phyloP scores from a whole-genome alignment of 1,284 basidiomycete genomes.

The Mrakiaceae sp. region DNA sequence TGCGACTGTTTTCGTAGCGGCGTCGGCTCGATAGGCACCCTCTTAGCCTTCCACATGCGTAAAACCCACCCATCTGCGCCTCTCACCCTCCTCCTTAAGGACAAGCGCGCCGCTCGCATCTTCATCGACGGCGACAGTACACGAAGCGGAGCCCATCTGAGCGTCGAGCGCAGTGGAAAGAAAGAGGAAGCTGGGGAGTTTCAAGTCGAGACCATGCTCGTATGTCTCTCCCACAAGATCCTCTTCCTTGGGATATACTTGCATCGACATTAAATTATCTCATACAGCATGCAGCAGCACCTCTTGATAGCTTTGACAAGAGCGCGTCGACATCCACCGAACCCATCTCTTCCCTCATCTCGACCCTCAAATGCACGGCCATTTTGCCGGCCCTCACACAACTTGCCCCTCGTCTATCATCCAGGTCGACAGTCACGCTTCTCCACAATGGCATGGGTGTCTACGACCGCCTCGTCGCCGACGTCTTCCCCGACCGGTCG shows the following conservation, averaged over 20 bases:
- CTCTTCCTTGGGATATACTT: not conserved
- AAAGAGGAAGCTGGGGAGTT: not conserved
- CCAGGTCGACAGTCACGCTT: constrained; percentile 70
- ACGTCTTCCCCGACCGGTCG: constrained; percentile 60
- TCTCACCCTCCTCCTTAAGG: constrained; percentile 54
- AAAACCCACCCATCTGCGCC: constrained; percentile 42
- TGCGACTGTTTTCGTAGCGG: constrained; percentile 31
- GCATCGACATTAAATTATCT: not conserved
- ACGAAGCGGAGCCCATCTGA: constrained; percentile 42
- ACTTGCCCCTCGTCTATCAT: constrained; percentile 54
- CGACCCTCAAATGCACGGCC: constrained; percentile 67
- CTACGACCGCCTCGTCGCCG: constrained; percentile 61
- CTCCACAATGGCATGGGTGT: constrained; percentile 86
- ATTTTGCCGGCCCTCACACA: constrained; percentile 49
- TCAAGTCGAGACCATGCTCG: not conserved
- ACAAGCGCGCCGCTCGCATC: constrained; percentile 36
- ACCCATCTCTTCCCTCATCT: constrained; percentile 59
- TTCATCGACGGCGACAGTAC: constrained; percentile 44
- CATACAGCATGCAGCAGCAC: too few relatives aligned
- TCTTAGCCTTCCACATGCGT: constrained; percentile 67
- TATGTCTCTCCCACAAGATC: too few relatives aligned
- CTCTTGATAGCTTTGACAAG: too few relatives aligned
- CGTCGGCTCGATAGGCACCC: constrained; percentile 66
- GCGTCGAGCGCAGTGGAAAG: constrained; percentile 1
- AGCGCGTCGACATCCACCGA: not conserved